Evolutionary conservation across 176 grass and related monocot genomes (phyloP), one percentile per base, ranked within the genome.

Genomic region (Triticum urartu): DNA sequence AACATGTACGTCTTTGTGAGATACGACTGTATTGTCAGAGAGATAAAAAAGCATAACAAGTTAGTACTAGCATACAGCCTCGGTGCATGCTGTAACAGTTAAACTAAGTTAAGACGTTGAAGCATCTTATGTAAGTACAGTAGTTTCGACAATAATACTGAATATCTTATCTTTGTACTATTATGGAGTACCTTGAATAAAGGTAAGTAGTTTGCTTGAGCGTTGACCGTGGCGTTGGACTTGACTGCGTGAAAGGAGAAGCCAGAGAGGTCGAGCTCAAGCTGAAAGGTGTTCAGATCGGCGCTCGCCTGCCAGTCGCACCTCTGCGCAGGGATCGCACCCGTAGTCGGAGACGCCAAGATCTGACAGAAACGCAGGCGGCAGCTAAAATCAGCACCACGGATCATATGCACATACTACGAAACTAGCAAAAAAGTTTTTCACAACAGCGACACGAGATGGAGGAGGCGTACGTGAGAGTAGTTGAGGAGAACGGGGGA

Each of bases 401-500:
- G 5, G 69, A 56, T 56, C 52, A 20, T 20, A 20, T 2, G 52
- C 15, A 56, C 17, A 56, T 39, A 7, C 35, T 50, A 48, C 47
- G 47, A 48, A 48, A 48, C 13, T 48, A 48, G 12, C 48, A 52
- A 6, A 52, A 48, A 45, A 48, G 26, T 10, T 68, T 10, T 68
- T 33, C 18, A n/a, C 9, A 70, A 14, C 5, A 45, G 42, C n/a
- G 18, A 48, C 3, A 60, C 34, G 13, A 9, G 14, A 42, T 8
- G 35, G 30, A 20, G 25, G 34, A 4, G 0, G 69, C 93, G 76
- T 84, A 95, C 93, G 33, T 89, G 70, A 45, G 80, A 87, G 14
- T 91, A 91, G 75, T 81, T 89, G 78, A 96, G 79, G 28, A 99
- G 90, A 38, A 96, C 94, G 1, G 97, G 97, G 18, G 97, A 99